Percentiles rank a stretch among this genome's conserved stretches.
Conservation (phyloP, 805 yeast species). For the Sugiyamaella americana region DNA sequence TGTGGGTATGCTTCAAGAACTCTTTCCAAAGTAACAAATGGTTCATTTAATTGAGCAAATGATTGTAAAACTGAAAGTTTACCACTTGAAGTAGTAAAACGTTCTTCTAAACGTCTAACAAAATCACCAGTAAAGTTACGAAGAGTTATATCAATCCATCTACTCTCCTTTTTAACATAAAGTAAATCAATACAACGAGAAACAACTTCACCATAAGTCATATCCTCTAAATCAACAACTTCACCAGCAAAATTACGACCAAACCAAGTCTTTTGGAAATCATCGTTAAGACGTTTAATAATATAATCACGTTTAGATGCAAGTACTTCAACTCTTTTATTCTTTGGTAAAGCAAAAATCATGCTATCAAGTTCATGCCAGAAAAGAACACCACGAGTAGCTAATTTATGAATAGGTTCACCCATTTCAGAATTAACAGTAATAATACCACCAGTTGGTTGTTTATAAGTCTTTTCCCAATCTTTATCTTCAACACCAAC, state of each 20-base stretch:
- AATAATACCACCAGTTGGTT: slow-evolving; percentile 93
- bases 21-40: slow-evolving; percentile 51
- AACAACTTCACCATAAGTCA: slow-evolving; percentile 92
- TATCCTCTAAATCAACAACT: slow-evolving; percentile 85
- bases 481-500: slow-evolving; percentile 80
- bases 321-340: slow-evolving; percentile 69
- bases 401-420: slow-evolving; percentile 97
- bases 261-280: slow-evolving; percentile 98
- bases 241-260: slow-evolving; percentile 67
- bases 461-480: slow-evolving; percentile 94
- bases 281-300: slow-evolving; percentile 79
- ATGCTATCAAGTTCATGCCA: slow-evolving; percentile 98
- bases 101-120: slow-evolving; percentile 94
- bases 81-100: slow-evolving; percentile 56
- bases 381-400: slow-evolving; percentile 93
- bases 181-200: slow-evolving; percentile 80
- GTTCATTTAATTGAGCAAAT: slow-evolving; percentile 60
- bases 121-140: slow-evolving; percentile 82
- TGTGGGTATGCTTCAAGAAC: slow-evolving; percentile 66
- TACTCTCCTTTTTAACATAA: slow-evolving; percentile 67
- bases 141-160: slow-evolving; percentile 86
- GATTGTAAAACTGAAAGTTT: slow-evolving; percentile 65
- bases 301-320: slow-evolving; percentile 80
- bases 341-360: slow-evolving; percentile 85
- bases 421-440: slow-evolving; percentile 99